A percentile compares a stretch with the other conserved stretches of the same genome.
These are phyloP conservation scores for Saposhnikovia divaricata DNA, from an alignment of 129 eudicot genomes.

Conservation along the genomic window DNA sequence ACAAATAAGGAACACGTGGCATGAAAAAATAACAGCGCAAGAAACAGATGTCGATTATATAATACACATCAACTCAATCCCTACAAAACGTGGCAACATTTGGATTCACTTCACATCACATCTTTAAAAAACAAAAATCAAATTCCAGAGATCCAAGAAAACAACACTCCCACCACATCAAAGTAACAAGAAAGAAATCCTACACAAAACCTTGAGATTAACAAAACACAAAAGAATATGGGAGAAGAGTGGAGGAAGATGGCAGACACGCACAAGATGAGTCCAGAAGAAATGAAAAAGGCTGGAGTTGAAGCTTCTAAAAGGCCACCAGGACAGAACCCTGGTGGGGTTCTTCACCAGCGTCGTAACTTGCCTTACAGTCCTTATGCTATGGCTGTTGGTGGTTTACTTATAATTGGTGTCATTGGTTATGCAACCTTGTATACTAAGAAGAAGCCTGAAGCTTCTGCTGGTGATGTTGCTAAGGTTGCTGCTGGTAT, in stretches of 20 bases:
- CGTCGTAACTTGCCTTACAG: conserved; percentile 51
- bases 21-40: not conserved
- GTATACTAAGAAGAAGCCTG: conserved; percentile 50
- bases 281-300: conserved; percentile 56
- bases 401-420: conserved; percentile 33
- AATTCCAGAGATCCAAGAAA: not conserved
- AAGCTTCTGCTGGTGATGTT: conserved; percentile 53
- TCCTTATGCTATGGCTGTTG: conserved; percentile 33
- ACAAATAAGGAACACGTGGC: not conserved
- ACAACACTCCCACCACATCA: not conserved
- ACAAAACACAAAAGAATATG: too few species aligned
- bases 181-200: not conserved
- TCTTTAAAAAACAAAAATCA: too few species aligned
- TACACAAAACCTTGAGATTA: too few species aligned
- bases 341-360: conserved; percentile 62
- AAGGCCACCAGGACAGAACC: conserved; percentile 63
- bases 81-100: not conserved
- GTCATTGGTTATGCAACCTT: conserved; percentile 40
- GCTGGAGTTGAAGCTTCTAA: conserved; percentile 46
- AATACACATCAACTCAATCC: not conserved
- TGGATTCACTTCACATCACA: not conserved
- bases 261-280: conserved; percentile 69
- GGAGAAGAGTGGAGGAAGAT: conserved; percentile 50
- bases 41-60: not conserved
- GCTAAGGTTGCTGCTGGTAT: conserved; percentile 49